Percentiles rank a stretch among this genome's conserved stretches.
Conservation (phyloP, 2,329 filamentous ascomycete genomes). For the Colletotrichum magnum region DNA sequence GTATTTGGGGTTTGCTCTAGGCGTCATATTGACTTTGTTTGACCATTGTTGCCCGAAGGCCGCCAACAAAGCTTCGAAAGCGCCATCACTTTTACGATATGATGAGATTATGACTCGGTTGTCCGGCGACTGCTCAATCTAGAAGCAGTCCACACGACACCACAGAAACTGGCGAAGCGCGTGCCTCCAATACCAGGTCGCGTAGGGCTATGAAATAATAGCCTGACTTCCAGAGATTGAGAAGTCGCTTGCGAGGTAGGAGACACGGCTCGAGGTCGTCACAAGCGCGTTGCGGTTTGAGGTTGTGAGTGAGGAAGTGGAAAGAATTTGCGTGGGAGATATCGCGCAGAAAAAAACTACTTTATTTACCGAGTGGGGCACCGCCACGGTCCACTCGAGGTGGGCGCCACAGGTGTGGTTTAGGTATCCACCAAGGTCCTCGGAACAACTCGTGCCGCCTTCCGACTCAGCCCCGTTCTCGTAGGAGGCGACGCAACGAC, state of each 20-base stretch:
- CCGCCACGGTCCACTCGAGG: conserved; percentile 24
- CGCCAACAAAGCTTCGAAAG: conserved; percentile 85
- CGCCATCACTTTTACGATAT: conserved; percentile 63
- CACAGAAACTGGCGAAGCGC: too few species aligned
- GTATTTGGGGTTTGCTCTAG: conserved; percentile 82
- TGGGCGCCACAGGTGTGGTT: conserved; percentile 17
- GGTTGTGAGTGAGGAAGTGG: neutral
- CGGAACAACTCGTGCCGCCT: conserved; percentile 21
- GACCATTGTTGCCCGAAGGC: conserved; percentile 60
- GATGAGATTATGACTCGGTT: neutral
- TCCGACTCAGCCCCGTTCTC: conserved; percentile 23
- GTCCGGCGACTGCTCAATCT: neutral
- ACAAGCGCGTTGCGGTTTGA: neutral
- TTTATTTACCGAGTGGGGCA: neutral
- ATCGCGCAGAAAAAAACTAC: conserved; percentile 34
- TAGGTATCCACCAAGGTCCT: too few species aligned
- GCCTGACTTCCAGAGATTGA: neutral
- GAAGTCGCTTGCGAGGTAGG: neutral
- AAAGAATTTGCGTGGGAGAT: conserved; percentile 5
- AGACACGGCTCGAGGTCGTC: neutral
- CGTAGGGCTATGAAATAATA: neutral
- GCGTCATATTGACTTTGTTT: conserved; percentile 89
- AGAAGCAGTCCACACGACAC: neutral
- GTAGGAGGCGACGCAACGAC: conserved; percentile 43
- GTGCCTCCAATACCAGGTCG: too few species aligned